Evolutionary conservation across 2,329 filamentous ascomycete species (phyloP).

Genomic region (Aspergillus sp.): DNA sequence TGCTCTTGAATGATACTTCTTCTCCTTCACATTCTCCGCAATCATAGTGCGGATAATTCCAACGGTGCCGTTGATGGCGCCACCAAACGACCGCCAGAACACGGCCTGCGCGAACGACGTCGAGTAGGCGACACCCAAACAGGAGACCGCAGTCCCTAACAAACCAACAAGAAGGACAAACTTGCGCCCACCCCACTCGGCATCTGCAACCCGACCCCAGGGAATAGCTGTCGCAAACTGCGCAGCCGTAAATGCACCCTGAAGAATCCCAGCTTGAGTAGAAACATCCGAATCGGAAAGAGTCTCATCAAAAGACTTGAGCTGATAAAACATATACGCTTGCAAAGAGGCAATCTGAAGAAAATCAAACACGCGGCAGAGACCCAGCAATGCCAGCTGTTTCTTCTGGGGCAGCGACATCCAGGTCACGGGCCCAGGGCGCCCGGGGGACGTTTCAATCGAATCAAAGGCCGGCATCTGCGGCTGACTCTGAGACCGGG

Average conservation of each 20-base stretch:
- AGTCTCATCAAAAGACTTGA: slow-evolving; percentile 71
- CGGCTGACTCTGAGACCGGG: slow-evolving; percentile 36
- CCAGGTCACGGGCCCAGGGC: slow-evolving; percentile 42
- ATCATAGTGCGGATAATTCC: slow-evolving; percentile 76
- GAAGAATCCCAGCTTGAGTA: slow-evolving; percentile 73
- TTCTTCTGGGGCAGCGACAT: slow-evolving; percentile 45
- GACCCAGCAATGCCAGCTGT: slow-evolving; percentile 42
- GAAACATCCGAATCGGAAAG: slow-evolving; percentile 66
- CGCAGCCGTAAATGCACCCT: slow-evolving; percentile 76
- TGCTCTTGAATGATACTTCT: slow-evolving; percentile 62
- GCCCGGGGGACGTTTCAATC: slow-evolving; percentile 21
- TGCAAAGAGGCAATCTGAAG: slow-evolving; percentile 46
- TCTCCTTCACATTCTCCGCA: slow-evolving; percentile 71
- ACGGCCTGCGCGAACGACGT: slow-evolving; percentile 66
- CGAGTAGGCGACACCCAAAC: slow-evolving; percentile 71
- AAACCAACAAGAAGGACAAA: slow-evolving; percentile 77
- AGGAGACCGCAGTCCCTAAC: slow-evolving; percentile 67
- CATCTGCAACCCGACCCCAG: slow-evolving; percentile 73
- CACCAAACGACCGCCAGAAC: slow-evolving; percentile 69
- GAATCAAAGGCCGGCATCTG: slow-evolving; percentile 27
- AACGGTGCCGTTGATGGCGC: slow-evolving; percentile 72
- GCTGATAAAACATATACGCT: slow-evolving; percentile 83
- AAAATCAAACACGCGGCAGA: slow-evolving; percentile 48
- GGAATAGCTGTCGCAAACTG: slow-evolving; percentile 81
- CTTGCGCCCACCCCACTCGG: slow-evolving; percentile 71